Evolutionary conservation across 2,329 filamentous ascomycete species (phyloP).

Genomic region (Ascochyta rabiei): DNA sequence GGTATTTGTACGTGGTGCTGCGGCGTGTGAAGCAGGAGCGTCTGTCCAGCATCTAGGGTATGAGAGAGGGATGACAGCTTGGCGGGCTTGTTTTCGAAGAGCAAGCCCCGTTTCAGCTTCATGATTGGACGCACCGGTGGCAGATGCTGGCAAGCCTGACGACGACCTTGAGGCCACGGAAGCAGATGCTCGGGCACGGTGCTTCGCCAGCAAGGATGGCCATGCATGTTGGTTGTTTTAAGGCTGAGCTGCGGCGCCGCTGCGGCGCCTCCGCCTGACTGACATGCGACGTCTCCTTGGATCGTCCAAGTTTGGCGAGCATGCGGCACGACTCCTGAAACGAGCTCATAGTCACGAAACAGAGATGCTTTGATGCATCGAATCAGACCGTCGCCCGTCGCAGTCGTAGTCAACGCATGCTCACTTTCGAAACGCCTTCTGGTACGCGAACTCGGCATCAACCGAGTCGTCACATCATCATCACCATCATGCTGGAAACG

Average conservation of each 20-base stretch:
- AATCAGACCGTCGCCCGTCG: constrained; percentile 9
- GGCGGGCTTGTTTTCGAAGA: constrained; percentile 17
- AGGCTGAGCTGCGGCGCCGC: constrained; percentile 17
- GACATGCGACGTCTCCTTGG: constrained; percentile 23
- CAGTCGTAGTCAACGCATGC: constrained; percentile 10
- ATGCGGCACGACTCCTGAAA: constrained; percentile 25
- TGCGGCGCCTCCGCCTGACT: constrained; percentile 6
- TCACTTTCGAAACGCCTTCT: constrained; percentile 26
- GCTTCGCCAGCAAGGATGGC: constrained; percentile 5
- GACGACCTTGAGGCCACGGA: constrained; percentile 13
- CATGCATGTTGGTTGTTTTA: constrained; percentile 15
- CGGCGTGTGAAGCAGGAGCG: constrained; percentile 15
- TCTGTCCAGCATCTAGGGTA: constrained; percentile 9
- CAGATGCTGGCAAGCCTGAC: constrained; percentile 13
- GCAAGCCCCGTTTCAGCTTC: constrained; percentile 18
- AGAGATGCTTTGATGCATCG: constrained; percentile 19
- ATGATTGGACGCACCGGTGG: constrained; percentile 30
- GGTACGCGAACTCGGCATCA: constrained; percentile 19
- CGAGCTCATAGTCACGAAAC: constrained; percentile 31
- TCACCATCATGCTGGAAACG: constrained; percentile 16
- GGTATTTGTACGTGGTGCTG: constrained; percentile 19
- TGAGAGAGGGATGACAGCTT: constrained; percentile 19
- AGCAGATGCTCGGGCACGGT: constrained; percentile 6
- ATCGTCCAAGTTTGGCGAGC: constrained; percentile 29
- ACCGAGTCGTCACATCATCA: constrained; percentile 22